Evolutionary conservation across 2,329 filamentous ascomycete genomes (phyloP), one percentile per base, ranked within the genome.

Genomic region (Xylaria sp.): DNA sequence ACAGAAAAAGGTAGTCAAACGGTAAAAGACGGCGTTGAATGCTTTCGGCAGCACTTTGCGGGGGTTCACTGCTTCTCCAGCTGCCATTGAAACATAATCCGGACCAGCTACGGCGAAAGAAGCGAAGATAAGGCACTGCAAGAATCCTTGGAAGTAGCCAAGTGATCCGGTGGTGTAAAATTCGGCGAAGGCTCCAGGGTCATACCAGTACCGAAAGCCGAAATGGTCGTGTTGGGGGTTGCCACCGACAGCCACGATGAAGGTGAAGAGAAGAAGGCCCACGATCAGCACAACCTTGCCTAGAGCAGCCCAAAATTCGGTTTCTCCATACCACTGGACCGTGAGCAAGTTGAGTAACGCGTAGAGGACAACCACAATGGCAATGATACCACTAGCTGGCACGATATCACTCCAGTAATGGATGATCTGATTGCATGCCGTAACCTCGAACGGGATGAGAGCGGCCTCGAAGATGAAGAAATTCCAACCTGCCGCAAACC

Each of bases 221-320:
- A 90, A 90, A 0, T 83, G 78, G 65, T 92, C 88, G 44, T 83
- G 78, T 0, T 85, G 71, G 0, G 91, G 91, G 66, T 93, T 94
- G 2, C 89, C 91, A 6, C 91, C 91, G 0, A 94, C 76, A 87
- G 94, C 93, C 64, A 86, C 84, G 64, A 95, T 80, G 69, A 96
- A 91, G 1, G 91, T 93, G 75, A 90, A 92, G 63, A 85, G 67
- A 65, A 92, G 81, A 54, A 93, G 79, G 1, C 84, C 88, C 42
- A 91, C 74, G 61, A 90, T 89, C 54, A 92, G 79, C 1, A 92
- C 66, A 2, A 91, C 82, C 71, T 92, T 91, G 57, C 86, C 86
- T 1, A 90, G 71, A 2, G 90, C 86, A 18, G 87, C 83, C 81
- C 81, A 84, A 69, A 95, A 94, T 70, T 94, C 90, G 0, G 86